Evolutionary conservation across 163 green algal species (phyloP).

Genomic region (Volvox carteri): DNA sequence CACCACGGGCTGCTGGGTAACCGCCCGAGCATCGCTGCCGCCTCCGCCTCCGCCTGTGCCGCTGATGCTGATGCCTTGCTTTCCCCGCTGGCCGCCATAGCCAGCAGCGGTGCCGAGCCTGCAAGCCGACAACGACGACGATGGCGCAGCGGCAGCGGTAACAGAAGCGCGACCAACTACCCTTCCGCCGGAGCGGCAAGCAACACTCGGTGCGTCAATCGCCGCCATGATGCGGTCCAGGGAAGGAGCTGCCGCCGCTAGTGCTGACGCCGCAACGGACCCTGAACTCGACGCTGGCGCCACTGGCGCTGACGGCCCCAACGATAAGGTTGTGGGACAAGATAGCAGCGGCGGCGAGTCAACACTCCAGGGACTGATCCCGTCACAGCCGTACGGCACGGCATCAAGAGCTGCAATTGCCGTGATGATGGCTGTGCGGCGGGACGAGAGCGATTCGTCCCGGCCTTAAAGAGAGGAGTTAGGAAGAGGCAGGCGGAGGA

Average conservation of each 20-base stretch:
- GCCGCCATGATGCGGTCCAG: slow-evolving; percentile 20
- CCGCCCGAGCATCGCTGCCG: too few species aligned
- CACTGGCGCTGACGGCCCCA: neutral
- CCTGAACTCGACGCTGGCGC: neutral
- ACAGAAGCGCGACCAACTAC: neutral
- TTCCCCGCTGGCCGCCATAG: neutral
- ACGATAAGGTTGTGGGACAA: neutral
- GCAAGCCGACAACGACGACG: too few species aligned
- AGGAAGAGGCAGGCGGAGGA: too few species aligned
- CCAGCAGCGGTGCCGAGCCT: neutral
- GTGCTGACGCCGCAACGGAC: neutral
- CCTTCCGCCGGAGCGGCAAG: neutral
- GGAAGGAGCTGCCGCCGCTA: neutral
- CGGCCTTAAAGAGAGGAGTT: too few species aligned
- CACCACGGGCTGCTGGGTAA: too few species aligned
- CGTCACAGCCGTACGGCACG: neutral
- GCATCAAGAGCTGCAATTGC: too few species aligned
- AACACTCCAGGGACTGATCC: neutral
- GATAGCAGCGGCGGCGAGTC: neutral
- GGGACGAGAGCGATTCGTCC: too few species aligned
- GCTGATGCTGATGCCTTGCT: too few species aligned
- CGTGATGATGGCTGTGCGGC: too few species aligned
- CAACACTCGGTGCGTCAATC: slow-evolving; percentile 12
- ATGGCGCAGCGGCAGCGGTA: neutral
- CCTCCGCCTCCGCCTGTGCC: neutral